These are phyloP conservation scores for Alisma plantagoaquatica DNA, from an alignment of 106 monocot species.

Conservation along the genomic window DNA sequence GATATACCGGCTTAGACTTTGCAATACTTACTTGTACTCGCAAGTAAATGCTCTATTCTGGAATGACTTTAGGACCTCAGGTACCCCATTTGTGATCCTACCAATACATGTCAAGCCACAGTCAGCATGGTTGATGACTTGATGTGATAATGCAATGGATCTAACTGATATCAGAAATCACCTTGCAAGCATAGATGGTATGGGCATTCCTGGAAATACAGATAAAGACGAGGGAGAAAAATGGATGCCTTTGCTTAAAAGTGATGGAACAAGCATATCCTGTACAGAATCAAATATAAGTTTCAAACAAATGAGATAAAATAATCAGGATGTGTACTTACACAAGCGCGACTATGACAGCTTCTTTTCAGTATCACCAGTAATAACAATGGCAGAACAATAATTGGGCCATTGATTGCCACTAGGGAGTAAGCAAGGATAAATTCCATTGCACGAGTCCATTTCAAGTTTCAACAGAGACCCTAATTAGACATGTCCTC, in stretches of 20 bases:
- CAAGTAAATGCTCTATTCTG: constrained; percentile 82
- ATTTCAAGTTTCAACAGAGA: no score
- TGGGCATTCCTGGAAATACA: constrained; percentile 76
- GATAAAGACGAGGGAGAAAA: constrained; percentile 62
- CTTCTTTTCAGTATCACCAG: no score
- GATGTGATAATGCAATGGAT: background rate
- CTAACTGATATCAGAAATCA: constrained; percentile 4
- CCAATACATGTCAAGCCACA: no score
- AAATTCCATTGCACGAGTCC: no score
- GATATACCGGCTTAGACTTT: no score
- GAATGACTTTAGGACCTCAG: constrained; percentile 55
- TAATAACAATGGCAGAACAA: no score
- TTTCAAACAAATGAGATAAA: no score
- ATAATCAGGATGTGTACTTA: no score
- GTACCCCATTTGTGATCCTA: constrained; percentile 85
- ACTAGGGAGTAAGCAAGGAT: no score
- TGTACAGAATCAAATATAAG: constrained; percentile 32
- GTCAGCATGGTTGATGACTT: constrained; percentile 14
- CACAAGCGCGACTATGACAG: no score
- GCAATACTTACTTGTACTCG: constrained; percentile 96
- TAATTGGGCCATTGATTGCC: no score
- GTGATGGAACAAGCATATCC: constrained; percentile 85
- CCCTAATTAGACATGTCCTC: no score
- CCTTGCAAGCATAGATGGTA: constrained; percentile 95
- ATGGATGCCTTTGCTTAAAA: constrained; percentile 50